phyloP scores from a whole-genome alignment of 345 rosid species.

The Salix koriyanagi region DNA sequence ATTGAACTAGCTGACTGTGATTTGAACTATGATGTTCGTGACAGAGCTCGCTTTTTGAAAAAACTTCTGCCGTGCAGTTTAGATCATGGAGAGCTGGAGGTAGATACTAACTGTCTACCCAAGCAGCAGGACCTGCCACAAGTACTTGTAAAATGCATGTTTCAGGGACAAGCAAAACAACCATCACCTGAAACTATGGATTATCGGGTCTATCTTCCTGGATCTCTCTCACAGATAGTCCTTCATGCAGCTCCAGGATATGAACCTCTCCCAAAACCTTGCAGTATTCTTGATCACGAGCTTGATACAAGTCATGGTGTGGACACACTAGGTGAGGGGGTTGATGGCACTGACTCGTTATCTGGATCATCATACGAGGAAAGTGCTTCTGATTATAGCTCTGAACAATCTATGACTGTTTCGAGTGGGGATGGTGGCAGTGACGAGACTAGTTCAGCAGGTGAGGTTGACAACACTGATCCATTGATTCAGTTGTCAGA shows the following conservation, averaged over 20 bases:
- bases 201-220: conserved; percentile 83
- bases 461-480: conserved; percentile 43
- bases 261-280: conserved; percentile 95
- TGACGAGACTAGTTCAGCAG: conserved; percentile 40
- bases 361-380: conserved; percentile 62
- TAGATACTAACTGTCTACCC: conserved; percentile 32
- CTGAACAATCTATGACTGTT: conserved; percentile 47
- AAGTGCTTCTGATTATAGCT: conserved; percentile 62
- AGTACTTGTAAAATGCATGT: conserved; percentile 53
- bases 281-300: conserved; percentile 52
- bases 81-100: conserved; percentile 36
- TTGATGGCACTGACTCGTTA: conserved; percentile 39
- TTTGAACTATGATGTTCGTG: conserved; percentile 81
- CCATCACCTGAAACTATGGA: conserved; percentile 36
- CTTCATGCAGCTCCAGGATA: conserved; percentile 99
- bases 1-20: conserved; percentile 88
- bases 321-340: conserved; percentile 27
- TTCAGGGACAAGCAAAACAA: conserved; percentile 47
- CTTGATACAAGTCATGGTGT: conserved; percentile 30
- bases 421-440: conserved; percentile 39
- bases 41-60: conserved; percentile 75
- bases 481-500: conserved; percentile 81
- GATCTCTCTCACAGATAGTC: conserved; percentile 92
- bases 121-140: conserved; percentile 31
- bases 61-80: conserved; percentile 44